A percentile compares a stretch with the other conserved stretches of the same genome.
These are phyloP conservation scores for Leccinellum luteum DNA, from an alignment of 768 basidiomycete species.

Conservation along the genomic window DNA sequence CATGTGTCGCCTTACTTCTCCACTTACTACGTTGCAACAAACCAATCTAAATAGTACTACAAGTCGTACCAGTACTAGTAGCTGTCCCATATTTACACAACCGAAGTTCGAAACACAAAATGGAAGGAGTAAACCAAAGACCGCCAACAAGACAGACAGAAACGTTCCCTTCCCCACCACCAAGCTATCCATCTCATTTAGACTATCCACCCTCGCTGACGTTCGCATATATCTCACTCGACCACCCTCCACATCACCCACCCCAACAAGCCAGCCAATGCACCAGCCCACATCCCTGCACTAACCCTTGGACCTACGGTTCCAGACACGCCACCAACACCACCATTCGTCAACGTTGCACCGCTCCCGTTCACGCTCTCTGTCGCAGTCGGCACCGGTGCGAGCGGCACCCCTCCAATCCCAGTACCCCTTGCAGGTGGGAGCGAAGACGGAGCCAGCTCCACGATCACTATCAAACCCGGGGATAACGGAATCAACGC, in stretches of 20 bases:
- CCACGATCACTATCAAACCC: slow-evolving; percentile 34
- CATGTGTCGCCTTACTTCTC: not conserved
- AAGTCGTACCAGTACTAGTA: not conserved
- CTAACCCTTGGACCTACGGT: slow-evolving; percentile 5
- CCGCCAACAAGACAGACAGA: not conserved
- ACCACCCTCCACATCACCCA: slow-evolving; percentile 21
- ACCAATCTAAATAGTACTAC: not conserved
- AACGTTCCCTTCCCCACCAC: not conserved
- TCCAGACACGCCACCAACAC: slow-evolving; percentile 12
- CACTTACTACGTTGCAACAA: not conserved
- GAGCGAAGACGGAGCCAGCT: slow-evolving; percentile 40
- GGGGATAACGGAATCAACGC: not conserved
- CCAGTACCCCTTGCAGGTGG: slow-evolving; percentile 22
- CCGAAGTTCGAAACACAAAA: not conserved
- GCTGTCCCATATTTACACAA: not conserved
- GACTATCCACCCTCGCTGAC: not conserved
- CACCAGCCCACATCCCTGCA: slow-evolving; percentile 17
- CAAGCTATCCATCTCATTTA: not conserved
- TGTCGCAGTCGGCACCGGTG: slow-evolving; percentile 16
- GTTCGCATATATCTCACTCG: slow-evolving; percentile 9
- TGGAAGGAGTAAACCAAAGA: not conserved
- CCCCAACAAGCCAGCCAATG: slow-evolving; percentile 8
- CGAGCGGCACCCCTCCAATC: slow-evolving; percentile 30
- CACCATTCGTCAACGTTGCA: not conserved
- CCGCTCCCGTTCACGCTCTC: not conserved